Evolutionary conservation across 73 alveolate genomes (phyloP), one percentile per base, ranked within the genome.

Genomic region (Paramecium pentaurelia): DNA sequence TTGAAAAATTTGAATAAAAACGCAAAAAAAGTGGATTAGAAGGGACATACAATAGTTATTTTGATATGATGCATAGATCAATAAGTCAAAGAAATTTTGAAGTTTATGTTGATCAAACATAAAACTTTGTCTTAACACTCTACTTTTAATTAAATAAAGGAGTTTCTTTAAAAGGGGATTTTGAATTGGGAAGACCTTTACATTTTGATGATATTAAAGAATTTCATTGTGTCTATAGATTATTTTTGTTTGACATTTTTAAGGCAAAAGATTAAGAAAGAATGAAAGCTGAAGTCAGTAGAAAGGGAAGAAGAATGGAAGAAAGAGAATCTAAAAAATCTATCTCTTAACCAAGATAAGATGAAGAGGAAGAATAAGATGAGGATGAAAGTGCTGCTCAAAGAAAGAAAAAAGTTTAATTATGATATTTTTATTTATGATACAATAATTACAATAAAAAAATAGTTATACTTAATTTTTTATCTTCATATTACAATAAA

Each of bases 51-150:
- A 45, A 22, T 45, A 32, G 64, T 25, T 80, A 80, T 36, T 80
- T 80, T 27, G 91, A 80, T 36, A 80, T 80, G 91, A 80, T 80
- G 91, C 73, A 80, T 49, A 45, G 91, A 80, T 60, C 91, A 1
- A 80, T 80, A 3, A 47, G 47, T 34, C 11, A 80, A 27, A 80
- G 91, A 18, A 45, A 80, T 80, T 80, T 42, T 45, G 91, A 80
- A 27, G 91, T 45, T 25, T 27, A 22, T 20, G 91, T 80, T 22
- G 91, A 45, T 80, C 37, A 40, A 45, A 18, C 44, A n/a, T 80
- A 80, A 36, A 80, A 42, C 34, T 80, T 80, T 80, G 47, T 37
- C 5, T 38, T 73, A 36, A 73, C 60, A 12, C 60, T 73, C 2
- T 73, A 73, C 22, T 80, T 80, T 25, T 6, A 27, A 40, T 14